Evolutionary conservation across 352 stramenopile species (phyloP).

Genomic region (Peronosclerospora sorghi): DNA sequence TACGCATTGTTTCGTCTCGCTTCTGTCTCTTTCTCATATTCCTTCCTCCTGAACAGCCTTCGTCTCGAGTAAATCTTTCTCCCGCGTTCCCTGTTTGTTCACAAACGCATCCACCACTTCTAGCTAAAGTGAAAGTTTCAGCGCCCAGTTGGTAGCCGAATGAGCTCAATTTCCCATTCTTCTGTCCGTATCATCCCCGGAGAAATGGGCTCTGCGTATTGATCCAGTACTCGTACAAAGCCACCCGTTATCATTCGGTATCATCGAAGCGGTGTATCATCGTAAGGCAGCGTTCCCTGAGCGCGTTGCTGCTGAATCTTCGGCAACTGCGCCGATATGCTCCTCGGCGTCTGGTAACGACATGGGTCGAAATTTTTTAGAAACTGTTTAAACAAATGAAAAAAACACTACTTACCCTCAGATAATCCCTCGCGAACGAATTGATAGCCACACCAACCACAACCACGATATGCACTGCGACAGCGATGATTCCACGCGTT

Average conservation of each 20-base stretch:
- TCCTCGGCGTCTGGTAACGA: constrained; percentile 14
- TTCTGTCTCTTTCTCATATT: constrained; percentile 8
- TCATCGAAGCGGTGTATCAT: constrained; percentile 22
- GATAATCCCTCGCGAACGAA: too few relatives aligned
- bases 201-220: constrained; percentile 41
- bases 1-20: not conserved
- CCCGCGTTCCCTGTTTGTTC: not conserved
- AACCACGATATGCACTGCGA: too few relatives aligned
- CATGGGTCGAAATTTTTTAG: too few relatives aligned
- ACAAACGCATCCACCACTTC: constrained; percentile 32
- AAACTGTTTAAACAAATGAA: too few relatives aligned
- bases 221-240: constrained; percentile 54
- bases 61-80: too few relatives aligned
- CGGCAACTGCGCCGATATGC: constrained; percentile 24
- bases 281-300: constrained; percentile 10
- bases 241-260: constrained; percentile 29
- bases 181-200: constrained; percentile 26
- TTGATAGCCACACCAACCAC: too few relatives aligned
- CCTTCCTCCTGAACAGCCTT: not conserved
- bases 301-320: constrained; percentile 22
- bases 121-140: constrained; percentile 16
- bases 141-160: constrained; percentile 10
- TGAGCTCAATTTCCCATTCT: not conserved
- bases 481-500: too few relatives aligned
- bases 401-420: too few relatives aligned